phyloP scores from a whole-genome alignment of 176 grass and related monocot species.

The Hsuehochloa calcarea region DNA sequence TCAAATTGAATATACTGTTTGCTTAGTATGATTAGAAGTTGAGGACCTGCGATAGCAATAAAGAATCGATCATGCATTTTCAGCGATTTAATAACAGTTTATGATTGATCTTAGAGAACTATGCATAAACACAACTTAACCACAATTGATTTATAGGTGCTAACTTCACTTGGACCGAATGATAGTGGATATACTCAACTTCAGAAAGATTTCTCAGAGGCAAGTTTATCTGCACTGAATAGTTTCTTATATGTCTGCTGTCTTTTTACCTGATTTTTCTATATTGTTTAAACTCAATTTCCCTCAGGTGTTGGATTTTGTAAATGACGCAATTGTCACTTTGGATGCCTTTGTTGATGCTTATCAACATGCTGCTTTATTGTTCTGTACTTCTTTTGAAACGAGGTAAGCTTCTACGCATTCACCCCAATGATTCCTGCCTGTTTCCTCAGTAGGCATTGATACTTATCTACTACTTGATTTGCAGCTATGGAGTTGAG shows the following conservation, averaged over 20 bases:
- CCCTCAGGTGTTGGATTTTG: conserved; percentile 85
- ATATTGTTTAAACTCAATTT: conserved; percentile 35
- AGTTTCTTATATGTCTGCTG: conserved; percentile 19
- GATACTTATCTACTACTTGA: conserved; percentile 26
- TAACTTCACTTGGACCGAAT: conserved; percentile 56
- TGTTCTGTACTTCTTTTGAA: conserved; percentile 80
- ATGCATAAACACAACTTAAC: conserved; percentile 17
- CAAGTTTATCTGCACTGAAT: conserved; percentile 38
- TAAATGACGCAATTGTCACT: conserved; percentile 90
- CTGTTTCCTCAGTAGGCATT: conserved; percentile 9
- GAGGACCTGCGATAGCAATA: background rate
- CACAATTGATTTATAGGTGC: conserved; percentile 46
- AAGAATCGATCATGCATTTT: conserved; percentile 5
- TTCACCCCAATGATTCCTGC: conserved; percentile 19
- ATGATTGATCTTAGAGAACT: background rate
- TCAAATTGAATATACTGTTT: background rate
- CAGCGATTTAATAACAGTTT: background rate
- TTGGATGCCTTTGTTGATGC: conserved; percentile 87
- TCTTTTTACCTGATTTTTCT: conserved; percentile 2
- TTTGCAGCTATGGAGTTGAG: conserved; percentile 69
- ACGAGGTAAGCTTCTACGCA: conserved; percentile 53
- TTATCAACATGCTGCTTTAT: conserved; percentile 77
- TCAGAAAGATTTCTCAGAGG: conserved; percentile 83
- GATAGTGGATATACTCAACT: conserved; percentile 72
- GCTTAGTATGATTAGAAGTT: background rate